Percentiles rank a stretch among this genome's conserved stretches.
Conservation (phyloP, 2,329 filamentous ascomycete species). For the Hymenoscyphus infarciens region DNA sequence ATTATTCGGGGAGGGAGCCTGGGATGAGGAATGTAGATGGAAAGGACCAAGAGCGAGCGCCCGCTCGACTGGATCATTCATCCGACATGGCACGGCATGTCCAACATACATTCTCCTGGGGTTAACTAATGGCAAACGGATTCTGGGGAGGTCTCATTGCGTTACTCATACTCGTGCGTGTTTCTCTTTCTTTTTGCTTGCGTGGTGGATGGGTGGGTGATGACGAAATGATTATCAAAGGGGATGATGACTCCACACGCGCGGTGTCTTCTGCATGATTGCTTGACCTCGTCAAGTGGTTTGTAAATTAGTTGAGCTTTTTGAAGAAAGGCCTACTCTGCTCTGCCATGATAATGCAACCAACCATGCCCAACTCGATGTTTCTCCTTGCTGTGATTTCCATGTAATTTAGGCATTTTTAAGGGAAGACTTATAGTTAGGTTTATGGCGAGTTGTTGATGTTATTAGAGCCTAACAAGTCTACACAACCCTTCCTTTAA, state of each 20-base stretch:
- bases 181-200: conserved; percentile 21
- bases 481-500: no score
- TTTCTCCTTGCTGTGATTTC: neutral
- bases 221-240: neutral
- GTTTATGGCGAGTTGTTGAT: no score
- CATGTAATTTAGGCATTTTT: neutral
- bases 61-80: neutral
- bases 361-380: neutral
- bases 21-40: conserved; percentile 2
- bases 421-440: no score
- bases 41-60: neutral
- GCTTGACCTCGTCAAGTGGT: neutral
- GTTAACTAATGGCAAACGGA: conserved; percentile 29
- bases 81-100: conserved; percentile 17
- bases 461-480: no score
- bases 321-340: neutral
- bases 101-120: conserved; percentile 16
- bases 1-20: conserved; percentile 12
- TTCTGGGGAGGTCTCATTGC: conserved; percentile 34
- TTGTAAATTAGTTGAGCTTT: neutral
- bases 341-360: conserved; percentile 3
- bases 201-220: conserved; percentile 11
- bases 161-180: conserved; percentile 13
- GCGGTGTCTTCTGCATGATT: conserved; percentile 6
- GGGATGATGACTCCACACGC: conserved; percentile 10